Percentiles rank a stretch among this genome's conserved stretches.
phyloP scores from a whole-genome alignment of 2,329 filamentous ascomycete species.

The Sporothrix humicola region DNA sequence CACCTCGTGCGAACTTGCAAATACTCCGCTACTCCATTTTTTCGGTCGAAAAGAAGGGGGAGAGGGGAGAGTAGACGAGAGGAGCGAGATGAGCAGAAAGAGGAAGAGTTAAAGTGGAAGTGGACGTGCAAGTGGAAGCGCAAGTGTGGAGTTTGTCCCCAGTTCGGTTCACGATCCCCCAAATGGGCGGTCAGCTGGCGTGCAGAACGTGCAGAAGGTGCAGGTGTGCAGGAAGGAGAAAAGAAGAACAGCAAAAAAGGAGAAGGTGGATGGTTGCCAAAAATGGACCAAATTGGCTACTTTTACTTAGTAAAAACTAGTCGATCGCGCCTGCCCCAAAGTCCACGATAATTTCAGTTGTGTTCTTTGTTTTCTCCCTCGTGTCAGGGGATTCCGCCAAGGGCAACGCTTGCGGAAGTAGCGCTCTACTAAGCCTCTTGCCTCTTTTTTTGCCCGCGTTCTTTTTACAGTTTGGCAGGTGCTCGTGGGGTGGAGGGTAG shows the following conservation, averaged over 20 bases:
- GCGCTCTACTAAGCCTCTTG: conserved; percentile 11
- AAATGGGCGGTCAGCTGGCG: conserved; percentile 34
- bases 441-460: background rate
- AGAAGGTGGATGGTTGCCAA: background rate
- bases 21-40: conserved; percentile 21
- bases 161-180: conserved; percentile 28
- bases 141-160: conserved; percentile 9
- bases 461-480: no score
- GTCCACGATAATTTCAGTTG: background rate
- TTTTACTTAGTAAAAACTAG: conserved; percentile 2
- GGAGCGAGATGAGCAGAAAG: background rate
- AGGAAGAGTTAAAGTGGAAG: background rate
- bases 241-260: background rate
- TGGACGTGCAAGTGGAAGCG: no score
- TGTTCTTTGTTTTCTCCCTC: background rate
- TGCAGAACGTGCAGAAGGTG: conserved; percentile 15
- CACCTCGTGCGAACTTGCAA: background rate
- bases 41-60: background rate
- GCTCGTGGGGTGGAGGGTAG: no score
- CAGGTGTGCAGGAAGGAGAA: background rate
- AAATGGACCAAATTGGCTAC: background rate
- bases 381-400: conserved; percentile 20
- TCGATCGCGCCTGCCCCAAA: background rate
- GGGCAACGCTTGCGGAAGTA: conserved; percentile 19
- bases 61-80: background rate